A percentile compares a stretch with the other conserved stretches of the same genome.
These are phyloP conservation scores for Akebia trifoliata DNA, from an alignment of 164 flowering plant species.

Conservation along the genomic window DNA sequence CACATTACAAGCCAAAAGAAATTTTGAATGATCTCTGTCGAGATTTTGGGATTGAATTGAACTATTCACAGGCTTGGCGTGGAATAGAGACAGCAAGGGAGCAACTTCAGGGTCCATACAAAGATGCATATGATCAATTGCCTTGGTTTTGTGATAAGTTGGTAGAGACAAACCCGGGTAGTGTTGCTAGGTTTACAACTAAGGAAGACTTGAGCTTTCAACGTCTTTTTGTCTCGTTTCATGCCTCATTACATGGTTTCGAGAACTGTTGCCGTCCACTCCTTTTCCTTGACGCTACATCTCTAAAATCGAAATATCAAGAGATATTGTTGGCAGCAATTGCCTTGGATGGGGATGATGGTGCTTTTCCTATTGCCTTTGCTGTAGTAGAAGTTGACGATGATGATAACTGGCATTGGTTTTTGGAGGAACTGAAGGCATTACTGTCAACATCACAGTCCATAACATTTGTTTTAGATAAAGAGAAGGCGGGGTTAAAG, in stretches of 20 bases:
- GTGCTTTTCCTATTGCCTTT: constrained; percentile 53
- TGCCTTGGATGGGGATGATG: constrained; percentile 58
- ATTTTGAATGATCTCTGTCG: constrained; percentile 33
- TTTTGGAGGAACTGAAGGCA: constrained; percentile 43
- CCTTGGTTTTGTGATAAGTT: constrained; percentile 47
- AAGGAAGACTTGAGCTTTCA: constrained; percentile 36
- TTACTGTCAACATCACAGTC: constrained; percentile 28
- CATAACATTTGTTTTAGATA: constrained; percentile 54
- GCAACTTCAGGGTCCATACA: constrained; percentile 40
- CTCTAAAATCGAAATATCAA: constrained; percentile 45
- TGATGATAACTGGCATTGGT: constrained; percentile 58
- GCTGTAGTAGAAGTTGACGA: constrained; percentile 50
- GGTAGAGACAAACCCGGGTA: constrained; percentile 49
- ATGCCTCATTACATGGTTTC: constrained; percentile 40
- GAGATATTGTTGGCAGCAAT: constrained; percentile 48
- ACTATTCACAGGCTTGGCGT: constrained; percentile 43
- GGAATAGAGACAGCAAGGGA: constrained; percentile 39
- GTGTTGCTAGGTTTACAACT: constrained; percentile 28
- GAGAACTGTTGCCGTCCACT: constrained; percentile 49
- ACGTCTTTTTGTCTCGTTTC: constrained; percentile 36
- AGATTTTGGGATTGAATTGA: constrained; percentile 44
- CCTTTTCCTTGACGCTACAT: constrained; percentile 36
- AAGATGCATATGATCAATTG: constrained; percentile 39
- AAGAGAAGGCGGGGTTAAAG: constrained; percentile 38
- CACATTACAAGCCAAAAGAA: constrained; percentile 38